Evolutionary conservation across 768 basidiomycete genomes (phyloP).

Genomic region (Suillus discolor): DNA sequence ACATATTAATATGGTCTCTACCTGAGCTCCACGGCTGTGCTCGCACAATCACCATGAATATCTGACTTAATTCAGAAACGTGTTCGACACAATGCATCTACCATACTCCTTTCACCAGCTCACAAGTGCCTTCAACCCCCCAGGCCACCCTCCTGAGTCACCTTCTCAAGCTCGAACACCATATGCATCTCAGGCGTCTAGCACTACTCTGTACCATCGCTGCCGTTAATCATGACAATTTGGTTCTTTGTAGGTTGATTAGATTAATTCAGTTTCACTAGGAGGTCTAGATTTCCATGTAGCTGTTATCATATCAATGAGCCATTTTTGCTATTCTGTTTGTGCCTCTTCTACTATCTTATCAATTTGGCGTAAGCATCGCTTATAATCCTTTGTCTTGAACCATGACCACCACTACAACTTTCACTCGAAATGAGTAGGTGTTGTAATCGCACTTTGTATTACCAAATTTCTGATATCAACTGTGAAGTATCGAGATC

Average conservation of each 20-base stretch:
- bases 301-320: neutral
- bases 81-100: too few species aligned
- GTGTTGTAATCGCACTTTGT: slow-evolving; percentile 27
- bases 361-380: neutral
- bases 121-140: neutral
- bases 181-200: neutral
- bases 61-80: too few species aligned
- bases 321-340: neutral
- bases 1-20: too few species aligned
- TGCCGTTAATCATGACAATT: neutral
- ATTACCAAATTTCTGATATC: neutral
- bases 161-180: neutral
- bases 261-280: neutral
- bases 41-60: too few species aligned
- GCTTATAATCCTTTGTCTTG: neutral
- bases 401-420: slow-evolving; percentile 27
- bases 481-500: slow-evolving; percentile 70
- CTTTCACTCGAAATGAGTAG: slow-evolving; percentile 61
- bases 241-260: neutral
- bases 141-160: neutral
- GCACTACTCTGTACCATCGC: neutral
- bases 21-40: too few species aligned
- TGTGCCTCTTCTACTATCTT: too few species aligned
- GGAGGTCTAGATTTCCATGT: neutral
- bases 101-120: neutral